phyloP scores from a whole-genome alignment of 306 rosid species.

The Sphenostylis stenocarpa region DNA sequence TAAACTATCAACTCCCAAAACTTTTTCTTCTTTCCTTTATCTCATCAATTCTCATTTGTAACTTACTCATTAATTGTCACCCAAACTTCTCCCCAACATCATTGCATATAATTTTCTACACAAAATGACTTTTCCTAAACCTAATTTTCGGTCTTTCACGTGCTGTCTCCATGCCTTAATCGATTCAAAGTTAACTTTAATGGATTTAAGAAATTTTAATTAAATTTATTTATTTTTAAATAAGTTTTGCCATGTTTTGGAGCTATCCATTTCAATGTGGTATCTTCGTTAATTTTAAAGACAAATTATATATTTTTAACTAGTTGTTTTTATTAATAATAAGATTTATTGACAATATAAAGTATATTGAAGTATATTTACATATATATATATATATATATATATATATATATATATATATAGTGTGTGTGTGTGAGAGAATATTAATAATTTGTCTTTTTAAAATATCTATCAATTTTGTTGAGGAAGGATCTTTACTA shows the following conservation, averaged over 20 bases:
- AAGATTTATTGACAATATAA: not conserved
- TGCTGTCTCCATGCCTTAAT: not conserved
- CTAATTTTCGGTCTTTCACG: not conserved
- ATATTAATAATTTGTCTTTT: not conserved
- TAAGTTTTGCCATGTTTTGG: not conserved
- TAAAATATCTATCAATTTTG: too few relatives aligned
- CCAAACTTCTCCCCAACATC: not conserved
- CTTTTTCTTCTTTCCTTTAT: too few relatives aligned
- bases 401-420: too few relatives aligned
- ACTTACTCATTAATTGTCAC: not conserved
- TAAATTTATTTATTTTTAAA: not conserved
- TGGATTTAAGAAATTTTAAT: not conserved
- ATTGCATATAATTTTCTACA: not conserved
- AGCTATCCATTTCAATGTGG: not conserved
- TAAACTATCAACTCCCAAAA: not conserved
- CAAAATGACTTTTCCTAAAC: not conserved
- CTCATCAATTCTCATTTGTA: not conserved
- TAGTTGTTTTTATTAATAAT: not conserved
- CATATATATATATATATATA: too few relatives aligned
- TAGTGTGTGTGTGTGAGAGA: too few relatives aligned
- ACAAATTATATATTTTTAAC: not conserved
- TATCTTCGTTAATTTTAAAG: not conserved
- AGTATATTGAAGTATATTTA: too few relatives aligned
- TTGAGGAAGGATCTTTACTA: too few relatives aligned
- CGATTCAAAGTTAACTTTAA: not conserved